Percentiles rank a stretch among this genome's conserved stretches.
phyloP scores from a whole-genome alignment of 768 basidiomycete species.

The Russula earlei region DNA sequence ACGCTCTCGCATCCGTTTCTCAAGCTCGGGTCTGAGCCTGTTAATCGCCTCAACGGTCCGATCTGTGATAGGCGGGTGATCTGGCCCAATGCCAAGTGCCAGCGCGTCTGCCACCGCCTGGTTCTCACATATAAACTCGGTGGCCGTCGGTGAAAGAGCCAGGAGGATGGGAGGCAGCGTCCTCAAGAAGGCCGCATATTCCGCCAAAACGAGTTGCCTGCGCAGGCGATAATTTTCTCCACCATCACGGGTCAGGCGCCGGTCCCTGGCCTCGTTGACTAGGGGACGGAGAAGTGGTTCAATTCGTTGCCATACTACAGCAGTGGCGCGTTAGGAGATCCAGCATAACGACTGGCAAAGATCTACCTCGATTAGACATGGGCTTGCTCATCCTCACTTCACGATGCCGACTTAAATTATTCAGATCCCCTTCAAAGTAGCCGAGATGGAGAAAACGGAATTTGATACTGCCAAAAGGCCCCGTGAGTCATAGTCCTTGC shows the following conservation, averaged over 20 bases:
- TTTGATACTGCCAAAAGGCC: constrained; percentile 1
- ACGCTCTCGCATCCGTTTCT: background rate
- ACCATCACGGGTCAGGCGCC: background rate
- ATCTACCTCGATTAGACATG: constrained; percentile 11
- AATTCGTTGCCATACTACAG: constrained; percentile 7
- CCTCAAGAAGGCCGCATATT: background rate
- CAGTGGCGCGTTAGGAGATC: background rate
- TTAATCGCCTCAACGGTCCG: background rate
- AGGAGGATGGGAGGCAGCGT: background rate
- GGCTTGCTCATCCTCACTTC: constrained; percentile 14
- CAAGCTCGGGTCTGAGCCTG: background rate
- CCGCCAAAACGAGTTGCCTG: background rate
- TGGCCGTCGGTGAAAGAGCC: background rate
- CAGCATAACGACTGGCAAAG: no score
- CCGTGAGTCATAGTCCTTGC: background rate
- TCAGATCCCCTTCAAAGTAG: constrained; percentile 1
- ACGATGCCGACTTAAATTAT: background rate
- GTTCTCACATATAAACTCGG: background rate
- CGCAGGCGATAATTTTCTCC: background rate
- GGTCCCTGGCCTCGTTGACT: background rate
- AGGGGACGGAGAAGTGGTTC: background rate
- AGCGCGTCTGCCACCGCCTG: constrained; percentile 1
- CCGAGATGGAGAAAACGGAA: background rate
- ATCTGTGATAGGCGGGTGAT: background rate
- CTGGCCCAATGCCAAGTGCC: background rate